Base-by-base conservation (phyloP, 345 rosid species). In the Eutrema japonicum region DNA sequence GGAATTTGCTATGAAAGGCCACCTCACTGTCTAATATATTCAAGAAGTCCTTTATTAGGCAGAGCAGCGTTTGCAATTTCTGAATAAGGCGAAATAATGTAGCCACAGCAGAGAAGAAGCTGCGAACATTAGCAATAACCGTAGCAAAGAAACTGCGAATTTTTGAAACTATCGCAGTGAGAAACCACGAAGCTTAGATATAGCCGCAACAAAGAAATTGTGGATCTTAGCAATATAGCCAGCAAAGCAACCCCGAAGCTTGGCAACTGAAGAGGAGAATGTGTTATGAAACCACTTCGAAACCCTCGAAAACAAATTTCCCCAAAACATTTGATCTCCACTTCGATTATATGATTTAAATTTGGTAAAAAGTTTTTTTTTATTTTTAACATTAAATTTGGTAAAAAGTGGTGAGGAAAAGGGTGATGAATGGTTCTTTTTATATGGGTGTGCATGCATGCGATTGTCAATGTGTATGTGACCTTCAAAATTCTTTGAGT, bases 251-350 rank as follows among this genome's bases (percentile, higher is more conserved):
- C 12, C n/a, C 9, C 73, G 55, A 43, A 57, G 56, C 37, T 3
- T 68, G 18, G 45, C 36, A 5, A 6, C 18, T 2, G 64, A 35
- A 33, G 73, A 11, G 38, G 59, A 54, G 22, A 32, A 36, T 32
- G 22, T 32, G 38, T 54, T 8, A 32, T 32, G 38, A 10, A 54
- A 68, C 72, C 72, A 68, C 42, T 68, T 68, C 1, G 42, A 42
- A 54, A 68, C 72, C 12, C 42, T 68, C 11, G 41, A 29, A 42
- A 42, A 18, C 10, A 68, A 52, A 42, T 41, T 53, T 30, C 22
- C 3, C 72, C 63, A 54, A 68, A 42, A 68, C 72, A 68, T 68
- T 42, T 54, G 12, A 2, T 14, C 52, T 54, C 63, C 0, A 42
- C 51, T 68, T 8, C 2, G 6, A 43, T 6, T 8, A 7, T 42